These are phyloP conservation scores for Mallotus repandus DNA, from an alignment of 441 rosid genomes.

Conservation along the genomic window DNA sequence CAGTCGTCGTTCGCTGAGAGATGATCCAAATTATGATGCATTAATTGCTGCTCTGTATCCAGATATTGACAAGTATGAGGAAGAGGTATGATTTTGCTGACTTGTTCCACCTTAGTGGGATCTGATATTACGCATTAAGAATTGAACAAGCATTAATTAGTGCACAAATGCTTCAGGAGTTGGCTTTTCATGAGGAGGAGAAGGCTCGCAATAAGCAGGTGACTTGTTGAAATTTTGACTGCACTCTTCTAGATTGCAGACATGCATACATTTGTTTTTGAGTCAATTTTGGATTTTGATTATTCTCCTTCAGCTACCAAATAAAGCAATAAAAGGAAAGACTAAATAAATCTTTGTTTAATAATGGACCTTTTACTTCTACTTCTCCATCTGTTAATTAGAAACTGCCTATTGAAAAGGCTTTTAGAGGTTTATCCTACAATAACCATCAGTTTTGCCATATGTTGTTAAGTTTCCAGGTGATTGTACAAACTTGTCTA, in stretches of 20 bases:
- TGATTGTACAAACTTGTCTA: background rate
- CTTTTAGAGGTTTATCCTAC: constrained; percentile 5
- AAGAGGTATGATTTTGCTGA: constrained; percentile 52
- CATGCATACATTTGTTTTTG: background rate
- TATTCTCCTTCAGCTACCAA: background rate
- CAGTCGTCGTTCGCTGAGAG: constrained; percentile 94
- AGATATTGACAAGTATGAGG: constrained; percentile 77
- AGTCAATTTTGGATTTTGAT: background rate
- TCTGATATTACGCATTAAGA: constrained; percentile 2
- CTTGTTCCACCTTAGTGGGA: constrained; percentile 9
- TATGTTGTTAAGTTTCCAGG: background rate
- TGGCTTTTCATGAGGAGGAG: constrained; percentile 72
- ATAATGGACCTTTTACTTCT: background rate
- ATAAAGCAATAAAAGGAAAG: constrained; percentile 5
- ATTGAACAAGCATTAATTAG: constrained; percentile 5
- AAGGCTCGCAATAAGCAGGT: constrained; percentile 64
- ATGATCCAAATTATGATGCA: constrained; percentile 88
- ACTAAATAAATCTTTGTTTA: background rate
- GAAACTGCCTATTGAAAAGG: background rate
- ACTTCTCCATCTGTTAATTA: constrained; percentile 1
- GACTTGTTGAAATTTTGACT: constrained; percentile 7
- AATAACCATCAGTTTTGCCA: background rate
- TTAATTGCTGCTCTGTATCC: constrained; percentile 76
- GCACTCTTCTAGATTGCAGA: background rate
- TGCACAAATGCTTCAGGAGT: constrained; percentile 41